phyloP scores from a whole-genome alignment of 225 moss, liverwort and hornwort species.

The Sphagnum contortum region DNA sequence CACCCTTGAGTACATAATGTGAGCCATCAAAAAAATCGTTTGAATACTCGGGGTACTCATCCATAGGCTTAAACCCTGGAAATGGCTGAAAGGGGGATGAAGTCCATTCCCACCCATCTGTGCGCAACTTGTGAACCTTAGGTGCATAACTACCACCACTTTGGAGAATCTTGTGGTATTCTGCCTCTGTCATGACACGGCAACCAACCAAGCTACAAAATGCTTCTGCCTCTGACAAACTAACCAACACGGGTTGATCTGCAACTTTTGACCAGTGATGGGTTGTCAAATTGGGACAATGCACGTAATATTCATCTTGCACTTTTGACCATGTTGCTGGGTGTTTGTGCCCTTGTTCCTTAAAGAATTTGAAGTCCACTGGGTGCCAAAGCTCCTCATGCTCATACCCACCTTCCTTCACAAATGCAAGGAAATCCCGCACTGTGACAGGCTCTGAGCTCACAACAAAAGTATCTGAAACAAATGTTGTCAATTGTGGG shows the following conservation, averaged over 20 bases:
- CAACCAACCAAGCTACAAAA: slow-evolving; percentile 58
- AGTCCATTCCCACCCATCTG: slow-evolving; percentile 80
- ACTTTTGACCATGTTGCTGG: slow-evolving; percentile 80
- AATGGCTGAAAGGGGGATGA: slow-evolving; percentile 49
- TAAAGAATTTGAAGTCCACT: slow-evolving; percentile 43
- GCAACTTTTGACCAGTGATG: slow-evolving; percentile 57
- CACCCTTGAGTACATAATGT: slow-evolving; percentile 72
- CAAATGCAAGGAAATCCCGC: slow-evolving; percentile 43
- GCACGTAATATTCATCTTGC: slow-evolving; percentile 49
- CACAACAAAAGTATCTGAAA: slow-evolving; percentile 26
- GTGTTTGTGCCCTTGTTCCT: slow-evolving; percentile 19
- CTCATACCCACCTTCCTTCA: slow-evolving; percentile 54
- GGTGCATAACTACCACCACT: slow-evolving; percentile 10
- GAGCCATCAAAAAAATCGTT: slow-evolving; percentile 73
- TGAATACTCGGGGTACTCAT: slow-evolving; percentile 68
- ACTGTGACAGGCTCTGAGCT: slow-evolving; percentile 47
- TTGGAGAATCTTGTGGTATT: slow-evolving; percentile 47
- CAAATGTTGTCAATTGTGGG: slow-evolving; percentile 18
- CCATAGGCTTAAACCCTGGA: slow-evolving; percentile 55
- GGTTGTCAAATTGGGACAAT: slow-evolving; percentile 23
- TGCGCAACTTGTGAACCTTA: slow-evolving; percentile 35
- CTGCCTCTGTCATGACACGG: slow-evolving; percentile 65
- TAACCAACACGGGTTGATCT: slow-evolving; percentile 51
- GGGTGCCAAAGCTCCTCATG: slow-evolving; percentile 40
- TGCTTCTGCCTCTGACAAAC: slow-evolving; percentile 75